These are phyloP conservation scores for Boletus sensibilis DNA, from an alignment of 768 basidiomycete species.

Conservation along the genomic window DNA sequence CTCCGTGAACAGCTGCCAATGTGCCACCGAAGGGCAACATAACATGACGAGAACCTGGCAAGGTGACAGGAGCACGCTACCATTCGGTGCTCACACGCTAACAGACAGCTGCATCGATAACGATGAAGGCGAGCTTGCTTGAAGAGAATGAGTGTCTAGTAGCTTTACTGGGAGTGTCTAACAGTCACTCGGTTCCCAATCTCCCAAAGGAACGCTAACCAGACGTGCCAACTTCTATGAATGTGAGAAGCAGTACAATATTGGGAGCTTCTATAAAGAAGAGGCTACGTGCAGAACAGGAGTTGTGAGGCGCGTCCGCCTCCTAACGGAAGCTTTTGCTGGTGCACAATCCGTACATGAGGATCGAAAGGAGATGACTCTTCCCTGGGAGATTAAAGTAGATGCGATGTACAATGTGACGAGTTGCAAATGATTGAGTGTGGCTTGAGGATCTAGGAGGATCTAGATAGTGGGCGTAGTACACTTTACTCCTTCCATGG, in stretches of 20 bases:
- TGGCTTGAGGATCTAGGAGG: neutral
- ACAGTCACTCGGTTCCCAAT: neutral
- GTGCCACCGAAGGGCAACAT: no score
- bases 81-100: neutral
- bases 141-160: neutral
- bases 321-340: neutral
- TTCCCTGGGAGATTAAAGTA: neutral
- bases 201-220: neutral
- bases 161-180: neutral
- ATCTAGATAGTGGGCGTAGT: conserved; percentile 13
- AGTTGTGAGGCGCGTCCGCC: neutral
- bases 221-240: neutral
- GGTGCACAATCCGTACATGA: neutral
- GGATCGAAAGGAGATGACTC: neutral
- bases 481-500: conserved; percentile 73
- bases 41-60: neutral
- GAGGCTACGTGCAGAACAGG: neutral
- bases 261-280: neutral
- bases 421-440: neutral
- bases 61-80: neutral
- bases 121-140: neutral
- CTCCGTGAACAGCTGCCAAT: no score
- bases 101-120: neutral
- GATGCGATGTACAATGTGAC: neutral
- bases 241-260: no score